Percentiles rank a stretch among this genome's conserved stretches.
These are phyloP conservation scores for Calocybe gambosa DNA, from an alignment of 1,284 basidiomycete species.

Conservation along the genomic window DNA sequence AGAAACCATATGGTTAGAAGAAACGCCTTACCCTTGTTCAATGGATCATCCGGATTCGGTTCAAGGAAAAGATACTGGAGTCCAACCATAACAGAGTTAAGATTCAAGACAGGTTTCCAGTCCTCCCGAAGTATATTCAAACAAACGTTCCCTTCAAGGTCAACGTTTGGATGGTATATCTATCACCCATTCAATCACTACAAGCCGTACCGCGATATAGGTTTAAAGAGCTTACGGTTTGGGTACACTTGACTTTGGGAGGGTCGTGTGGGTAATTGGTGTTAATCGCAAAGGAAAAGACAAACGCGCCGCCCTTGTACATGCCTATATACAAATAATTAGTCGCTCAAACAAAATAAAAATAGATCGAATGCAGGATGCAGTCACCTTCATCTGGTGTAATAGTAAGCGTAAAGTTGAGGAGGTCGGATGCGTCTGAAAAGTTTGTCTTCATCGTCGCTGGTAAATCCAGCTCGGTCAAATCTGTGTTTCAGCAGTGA, in stretches of 20 bases:
- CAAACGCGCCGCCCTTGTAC: conserved; percentile 94
- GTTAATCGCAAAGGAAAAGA: conserved; percentile 94
- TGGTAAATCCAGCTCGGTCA: conserved; percentile 96
- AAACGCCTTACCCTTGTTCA: conserved; percentile 86
- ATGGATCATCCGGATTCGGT: conserved; percentile 96
- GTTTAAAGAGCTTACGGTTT: conserved; percentile 61
- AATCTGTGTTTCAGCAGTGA: conserved; percentile 47
- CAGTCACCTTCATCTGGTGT: conserved; percentile 89
- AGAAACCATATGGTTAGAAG: conserved; percentile 1
- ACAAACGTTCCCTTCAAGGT: conserved; percentile 95
- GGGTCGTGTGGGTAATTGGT: conserved; percentile 99
- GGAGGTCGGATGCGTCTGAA: conserved; percentile 86
- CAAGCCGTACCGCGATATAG: neutral
- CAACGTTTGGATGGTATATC: conserved; percentile 99
- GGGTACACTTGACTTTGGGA: conserved; percentile 96
- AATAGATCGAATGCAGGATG: neutral
- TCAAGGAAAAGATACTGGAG: conserved; percentile 98
- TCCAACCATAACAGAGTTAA: conserved; percentile 97
- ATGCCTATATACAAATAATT: conserved; percentile 65
- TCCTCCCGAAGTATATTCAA: conserved; percentile 98
- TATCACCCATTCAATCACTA: conserved; percentile 25
- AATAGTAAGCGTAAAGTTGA: conserved; percentile 95
- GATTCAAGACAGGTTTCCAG: conserved; percentile 98
- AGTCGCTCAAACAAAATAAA: too few relatives aligned
- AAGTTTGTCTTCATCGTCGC: conserved; percentile 95